Evolutionary conservation across 1,284 basidiomycete genomes (phyloP).

Genomic region (Tylopilus orsonianus): DNA sequence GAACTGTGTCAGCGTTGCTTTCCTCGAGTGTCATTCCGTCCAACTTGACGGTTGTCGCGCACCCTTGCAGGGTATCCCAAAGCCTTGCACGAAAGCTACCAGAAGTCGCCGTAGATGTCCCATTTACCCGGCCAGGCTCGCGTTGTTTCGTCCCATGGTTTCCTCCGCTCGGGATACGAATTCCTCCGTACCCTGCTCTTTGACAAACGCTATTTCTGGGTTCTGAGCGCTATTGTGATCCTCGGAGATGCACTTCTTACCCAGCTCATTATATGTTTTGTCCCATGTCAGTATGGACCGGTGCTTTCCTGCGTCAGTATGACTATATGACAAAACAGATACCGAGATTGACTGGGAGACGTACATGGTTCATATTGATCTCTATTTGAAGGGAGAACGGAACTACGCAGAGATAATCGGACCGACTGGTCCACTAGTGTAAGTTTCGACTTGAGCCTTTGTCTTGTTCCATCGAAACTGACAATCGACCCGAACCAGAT

Average conservation of each 20-base stretch:
- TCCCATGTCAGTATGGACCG: conserved; percentile 66
- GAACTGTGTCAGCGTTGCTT: too few relatives aligned
- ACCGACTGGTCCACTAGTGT: conserved; percentile 95
- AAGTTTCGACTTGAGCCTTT: conserved; percentile 32
- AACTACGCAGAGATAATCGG: conserved; percentile 87
- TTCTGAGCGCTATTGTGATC: conserved; percentile 60
- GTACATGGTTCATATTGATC: conserved; percentile 84
- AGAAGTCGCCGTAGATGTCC: conserved; percentile 19
- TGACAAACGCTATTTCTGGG: conserved; percentile 65
- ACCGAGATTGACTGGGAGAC: conserved; percentile 99
- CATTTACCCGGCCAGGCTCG: conserved; percentile 5
- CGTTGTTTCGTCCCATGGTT: neutral
- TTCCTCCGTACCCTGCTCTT: conserved; percentile 37
- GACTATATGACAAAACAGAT: conserved; percentile 52
- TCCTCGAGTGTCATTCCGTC: too few relatives aligned
- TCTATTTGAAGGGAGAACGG: conserved; percentile 81
- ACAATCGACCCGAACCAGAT: conserved; percentile 48
- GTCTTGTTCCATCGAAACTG: neutral
- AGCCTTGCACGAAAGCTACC: too few relatives aligned
- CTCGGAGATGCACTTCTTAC: conserved; percentile 75
- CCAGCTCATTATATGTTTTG: conserved; percentile 72
- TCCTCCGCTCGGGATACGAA: conserved; percentile 7
- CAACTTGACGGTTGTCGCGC: too few relatives aligned
- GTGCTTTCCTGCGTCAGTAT: conserved; percentile 7
- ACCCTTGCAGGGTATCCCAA: too few relatives aligned